Evolutionary conservation across 129 eudicot genomes (phyloP).

Genomic region (Kitagawia praeruptora): DNA sequence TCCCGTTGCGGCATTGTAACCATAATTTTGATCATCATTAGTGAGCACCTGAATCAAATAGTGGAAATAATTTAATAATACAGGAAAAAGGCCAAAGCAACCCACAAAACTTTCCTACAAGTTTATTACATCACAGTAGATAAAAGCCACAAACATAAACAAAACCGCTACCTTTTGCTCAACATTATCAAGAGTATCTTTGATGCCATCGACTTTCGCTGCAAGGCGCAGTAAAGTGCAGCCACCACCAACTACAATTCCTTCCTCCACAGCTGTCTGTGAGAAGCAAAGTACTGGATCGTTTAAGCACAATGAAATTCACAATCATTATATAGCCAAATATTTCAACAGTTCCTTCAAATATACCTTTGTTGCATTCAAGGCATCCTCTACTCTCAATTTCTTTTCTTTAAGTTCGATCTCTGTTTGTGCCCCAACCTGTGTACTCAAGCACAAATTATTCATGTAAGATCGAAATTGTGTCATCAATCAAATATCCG

Average conservation of each 20-base stretch:
- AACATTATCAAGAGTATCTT: conserved; percentile 58
- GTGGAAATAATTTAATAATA: background rate
- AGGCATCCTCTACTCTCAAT: conserved; percentile 92
- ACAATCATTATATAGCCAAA: background rate
- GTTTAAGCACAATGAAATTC: background rate
- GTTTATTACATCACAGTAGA: background rate
- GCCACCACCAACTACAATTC: conserved; percentile 92
- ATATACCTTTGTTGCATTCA: conserved; percentile 70
- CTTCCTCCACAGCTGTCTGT: conserved; percentile 93
- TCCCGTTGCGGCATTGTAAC: conserved; percentile 60
- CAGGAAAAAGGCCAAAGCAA: background rate
- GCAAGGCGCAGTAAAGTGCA: conserved; percentile 73
- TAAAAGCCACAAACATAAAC: background rate
- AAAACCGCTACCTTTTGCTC: conserved; percentile 57
- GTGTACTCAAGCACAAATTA: background rate
- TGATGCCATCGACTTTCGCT: conserved; percentile 77
- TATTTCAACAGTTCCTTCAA: background rate
- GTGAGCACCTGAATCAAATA: conserved; percentile 27
- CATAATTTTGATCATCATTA: conserved; percentile 36
- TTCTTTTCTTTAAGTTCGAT: conserved; percentile 85
- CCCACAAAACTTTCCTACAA: background rate
- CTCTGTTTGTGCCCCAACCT: conserved; percentile 91
- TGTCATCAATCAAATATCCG: too few relatives aligned
- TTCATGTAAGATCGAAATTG: too few relatives aligned
- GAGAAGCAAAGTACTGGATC: conserved; percentile 6